Evolutionary conservation across 75 land plant genomes (phyloP).

Genomic region (Ceratopteris richardii): DNA sequence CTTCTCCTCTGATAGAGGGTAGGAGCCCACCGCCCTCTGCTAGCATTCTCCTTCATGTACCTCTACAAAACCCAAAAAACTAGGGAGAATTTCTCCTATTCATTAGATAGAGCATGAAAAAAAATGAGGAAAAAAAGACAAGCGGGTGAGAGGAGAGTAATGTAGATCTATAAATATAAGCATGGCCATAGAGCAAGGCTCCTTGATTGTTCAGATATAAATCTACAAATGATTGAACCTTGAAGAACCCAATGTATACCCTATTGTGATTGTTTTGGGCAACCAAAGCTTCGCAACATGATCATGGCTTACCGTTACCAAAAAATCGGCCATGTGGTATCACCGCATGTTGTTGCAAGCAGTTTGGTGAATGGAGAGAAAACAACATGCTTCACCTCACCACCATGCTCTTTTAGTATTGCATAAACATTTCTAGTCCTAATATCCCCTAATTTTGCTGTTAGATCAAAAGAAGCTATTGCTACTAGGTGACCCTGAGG

Average conservation of each 20-base stretch:
- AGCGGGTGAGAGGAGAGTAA: no score
- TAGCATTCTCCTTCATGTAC: no score
- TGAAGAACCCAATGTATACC: constrained; percentile 13
- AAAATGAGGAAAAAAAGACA: no score
- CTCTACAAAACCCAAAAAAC: no score
- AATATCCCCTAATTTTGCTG: constrained; percentile 33
- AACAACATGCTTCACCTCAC: constrained; percentile 29
- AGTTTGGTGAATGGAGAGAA: constrained; percentile 30
- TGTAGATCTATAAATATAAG: no score
- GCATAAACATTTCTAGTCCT: constrained; percentile 16
- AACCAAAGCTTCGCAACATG: constrained; percentile 31
- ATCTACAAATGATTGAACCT: not conserved
- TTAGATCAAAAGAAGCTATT: constrained; percentile 30
- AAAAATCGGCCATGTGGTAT: constrained; percentile 32
- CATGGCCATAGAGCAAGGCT: no score
- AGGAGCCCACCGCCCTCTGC: no score
- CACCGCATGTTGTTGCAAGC: constrained; percentile 36
- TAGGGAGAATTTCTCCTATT: no score
- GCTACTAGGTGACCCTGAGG: constrained; percentile 31
- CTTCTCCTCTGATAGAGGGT: no score
- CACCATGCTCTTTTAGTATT: constrained; percentile 24
- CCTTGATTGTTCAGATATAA: no score
- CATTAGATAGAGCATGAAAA: no score
- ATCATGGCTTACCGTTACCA: constrained; percentile 37
- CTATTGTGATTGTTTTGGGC: constrained; percentile 14